Evolutionary conservation across 176 grass and related monocot species (phyloP).

Genomic region (Triticum timopheevii): DNA sequence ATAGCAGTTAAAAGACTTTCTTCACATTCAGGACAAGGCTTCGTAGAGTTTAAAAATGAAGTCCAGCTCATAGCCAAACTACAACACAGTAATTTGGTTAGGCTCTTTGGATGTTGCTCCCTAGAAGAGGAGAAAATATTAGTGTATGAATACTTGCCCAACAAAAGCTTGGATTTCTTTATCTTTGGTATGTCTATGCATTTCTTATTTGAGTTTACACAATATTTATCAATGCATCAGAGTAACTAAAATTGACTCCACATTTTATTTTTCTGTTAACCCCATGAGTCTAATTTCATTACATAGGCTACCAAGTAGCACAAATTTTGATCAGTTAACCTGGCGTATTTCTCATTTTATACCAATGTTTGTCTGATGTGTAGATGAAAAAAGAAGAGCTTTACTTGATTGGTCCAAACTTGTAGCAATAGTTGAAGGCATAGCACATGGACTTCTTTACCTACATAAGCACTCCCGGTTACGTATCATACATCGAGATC

Average conservation of each 20-base stretch:
- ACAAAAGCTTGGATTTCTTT: constrained; percentile 66
- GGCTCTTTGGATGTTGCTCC: constrained; percentile 29
- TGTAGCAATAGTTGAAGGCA: neutral
- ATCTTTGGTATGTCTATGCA: constrained; percentile 48
- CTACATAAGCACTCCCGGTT: constrained; percentile 9
- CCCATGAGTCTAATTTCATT: neutral
- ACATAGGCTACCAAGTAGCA: neutral
- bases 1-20: constrained; percentile 9
- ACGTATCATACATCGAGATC: constrained; percentile 23
- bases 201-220: neutral
- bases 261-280: neutral
- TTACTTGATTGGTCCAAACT: neutral
- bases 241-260: neutral
- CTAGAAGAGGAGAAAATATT: constrained; percentile 53
- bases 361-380: neutral
- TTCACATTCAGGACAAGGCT: constrained; percentile 2
- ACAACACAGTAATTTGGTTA: constrained; percentile 11
- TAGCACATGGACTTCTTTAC: constrained; percentile 27
- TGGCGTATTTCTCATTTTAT: neutral
- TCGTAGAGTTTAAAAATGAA: neutral
- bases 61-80: constrained; percentile 12
- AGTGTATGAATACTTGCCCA: constrained; percentile 67
- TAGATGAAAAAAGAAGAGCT: constrained; percentile 11
- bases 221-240: neutral
- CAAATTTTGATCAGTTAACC: neutral